These are phyloP conservation scores for Marchantia polymorpha DNA, from an alignment of 225 moss, liverwort and hornwort species.

Conservation along the genomic window DNA sequence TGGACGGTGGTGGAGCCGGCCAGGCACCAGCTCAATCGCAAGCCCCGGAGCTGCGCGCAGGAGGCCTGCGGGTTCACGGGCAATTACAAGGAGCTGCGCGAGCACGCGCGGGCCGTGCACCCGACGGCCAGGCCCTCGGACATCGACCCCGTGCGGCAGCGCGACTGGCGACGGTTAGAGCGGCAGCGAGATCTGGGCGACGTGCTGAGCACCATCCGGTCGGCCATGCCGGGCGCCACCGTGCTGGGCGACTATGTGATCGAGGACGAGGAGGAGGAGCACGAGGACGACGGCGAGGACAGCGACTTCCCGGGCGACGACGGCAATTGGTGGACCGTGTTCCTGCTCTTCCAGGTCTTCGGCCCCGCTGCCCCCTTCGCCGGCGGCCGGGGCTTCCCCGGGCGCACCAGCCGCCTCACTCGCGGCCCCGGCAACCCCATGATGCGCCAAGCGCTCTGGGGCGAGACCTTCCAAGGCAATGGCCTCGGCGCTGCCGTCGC, in stretches of 20 bases:
- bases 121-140: slow-evolving; percentile 87
- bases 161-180: slow-evolving; percentile 87
- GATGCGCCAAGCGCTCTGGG: slow-evolving; percentile 69
- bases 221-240: slow-evolving; percentile 85
- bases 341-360: slow-evolving; percentile 82
- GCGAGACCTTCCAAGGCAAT: slow-evolving; percentile 65
- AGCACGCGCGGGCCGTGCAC: slow-evolving; percentile 87
- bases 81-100: slow-evolving; percentile 89
- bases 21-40: slow-evolving; percentile 81
- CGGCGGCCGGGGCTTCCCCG: slow-evolving; percentile 59
- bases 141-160: slow-evolving; percentile 81
- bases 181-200: slow-evolving; percentile 98
- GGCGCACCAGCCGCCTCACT: slow-evolving; percentile 37
- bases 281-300: slow-evolving; percentile 83
- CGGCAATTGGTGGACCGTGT: slow-evolving; percentile 97
- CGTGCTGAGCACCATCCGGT: slow-evolving; percentile 80
- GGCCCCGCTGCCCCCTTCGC: slow-evolving; percentile 70
- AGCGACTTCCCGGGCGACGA: slow-evolving; percentile 83
- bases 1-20: slow-evolving; percentile 90
- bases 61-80: slow-evolving; percentile 80
- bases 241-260: slow-evolving; percentile 87
- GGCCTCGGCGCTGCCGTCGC: slow-evolving; percentile 41
- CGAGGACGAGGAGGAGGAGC: slow-evolving; percentile 82
- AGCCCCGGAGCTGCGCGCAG: slow-evolving; percentile 79
- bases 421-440: slow-evolving; percentile 50